phyloP scores from a whole-genome alignment of 2,329 filamentous ascomycete species.

The Nemania bipapillata region DNA sequence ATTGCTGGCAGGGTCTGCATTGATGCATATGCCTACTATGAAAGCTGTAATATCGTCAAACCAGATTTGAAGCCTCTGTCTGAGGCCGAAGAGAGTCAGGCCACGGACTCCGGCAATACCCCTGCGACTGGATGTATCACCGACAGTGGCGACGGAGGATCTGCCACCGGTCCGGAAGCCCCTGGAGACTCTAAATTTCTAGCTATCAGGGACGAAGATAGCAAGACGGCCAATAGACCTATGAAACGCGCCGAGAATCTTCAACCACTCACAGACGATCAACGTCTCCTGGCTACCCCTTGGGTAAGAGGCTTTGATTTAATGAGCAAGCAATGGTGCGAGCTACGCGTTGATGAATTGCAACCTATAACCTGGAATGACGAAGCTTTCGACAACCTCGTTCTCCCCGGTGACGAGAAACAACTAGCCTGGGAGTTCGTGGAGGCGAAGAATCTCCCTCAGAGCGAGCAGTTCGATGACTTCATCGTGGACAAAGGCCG shows the following conservation, averaged over 20 bases:
- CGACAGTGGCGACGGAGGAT: not conserved
- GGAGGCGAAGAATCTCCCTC: conserved; percentile 50
- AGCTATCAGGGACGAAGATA: conserved; percentile 26
- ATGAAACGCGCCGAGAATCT: conserved; percentile 45
- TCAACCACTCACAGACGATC: conserved; percentile 49
- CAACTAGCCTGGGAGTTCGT: conserved; percentile 55
- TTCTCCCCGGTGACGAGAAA: conserved; percentile 54
- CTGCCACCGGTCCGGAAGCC: no score
- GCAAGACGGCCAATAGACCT: conserved; percentile 33
- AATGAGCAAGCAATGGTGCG: conserved; percentile 52
- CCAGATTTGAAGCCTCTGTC: conserved; percentile 44
- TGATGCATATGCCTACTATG: conserved; percentile 54
- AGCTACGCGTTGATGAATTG: conserved; percentile 46
- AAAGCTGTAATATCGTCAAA: conserved; percentile 48
- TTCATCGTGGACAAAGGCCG: conserved; percentile 37
- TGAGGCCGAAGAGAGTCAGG: conserved; percentile 23
- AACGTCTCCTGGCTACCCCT: conserved; percentile 52
- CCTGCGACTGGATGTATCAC: not conserved
- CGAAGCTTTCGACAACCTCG: conserved; percentile 53
- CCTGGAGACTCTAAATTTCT: conserved; percentile 31
- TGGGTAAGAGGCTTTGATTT: conserved; percentile 55
- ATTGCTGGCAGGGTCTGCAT: conserved; percentile 50
- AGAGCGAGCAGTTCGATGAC: conserved; percentile 36
- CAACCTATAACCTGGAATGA: conserved; percentile 53
- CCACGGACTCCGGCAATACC: not conserved